Evolutionary conservation across 306 rosid species (phyloP), one percentile per base, ranked within the genome.

Genomic region (Fragaria ananassa): DNA sequence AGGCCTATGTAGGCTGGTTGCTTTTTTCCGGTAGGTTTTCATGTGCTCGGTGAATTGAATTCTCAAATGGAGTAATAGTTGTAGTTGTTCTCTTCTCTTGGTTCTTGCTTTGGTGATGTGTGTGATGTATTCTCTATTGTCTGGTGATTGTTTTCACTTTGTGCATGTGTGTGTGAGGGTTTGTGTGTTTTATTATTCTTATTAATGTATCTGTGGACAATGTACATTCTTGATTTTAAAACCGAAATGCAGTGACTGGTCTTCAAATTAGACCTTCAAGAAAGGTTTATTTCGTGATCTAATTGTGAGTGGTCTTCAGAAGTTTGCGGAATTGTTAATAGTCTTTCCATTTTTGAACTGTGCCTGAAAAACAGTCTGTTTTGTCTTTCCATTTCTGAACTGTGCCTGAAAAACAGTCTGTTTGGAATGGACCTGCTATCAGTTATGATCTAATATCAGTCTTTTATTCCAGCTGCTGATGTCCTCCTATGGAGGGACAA

Each of bases 401-500:
- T 8, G 57, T 9, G 53, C 5, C 53, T 5, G 14, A 29, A 1
- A 5, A 39, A 44, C 27, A 46, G 34, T 13, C 12, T 13, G 14
- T 9, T 41, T 42, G 8, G 18, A 23, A 58, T 10, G 41, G 45
- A 41, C 17, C 17, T 17, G 15, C 5, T 2, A 8, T 47, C 35
- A 44, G 56, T 39, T 39, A 39, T 39, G 42, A 7, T 78, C 71
- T 81, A 80, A 74, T 57, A 57, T 27, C 11, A n/a, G 14, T 53
- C 60, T 41, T 77, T 74, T 1, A 12, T 83, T 85, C 87, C 93
- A 93, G 98, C 87, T 79, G 98, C 95, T 70, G 95, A 93, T 88
- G 92, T 93, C 62, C 79, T 93, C 80, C 84, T 93, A 27, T 93
- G 98, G 98, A 89, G 91, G 86, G 86, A 91, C 84, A 91, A 86